Conservation (phyloP, 2,329 filamentous ascomycete species). For the Fusarium decemcellulare region DNA sequence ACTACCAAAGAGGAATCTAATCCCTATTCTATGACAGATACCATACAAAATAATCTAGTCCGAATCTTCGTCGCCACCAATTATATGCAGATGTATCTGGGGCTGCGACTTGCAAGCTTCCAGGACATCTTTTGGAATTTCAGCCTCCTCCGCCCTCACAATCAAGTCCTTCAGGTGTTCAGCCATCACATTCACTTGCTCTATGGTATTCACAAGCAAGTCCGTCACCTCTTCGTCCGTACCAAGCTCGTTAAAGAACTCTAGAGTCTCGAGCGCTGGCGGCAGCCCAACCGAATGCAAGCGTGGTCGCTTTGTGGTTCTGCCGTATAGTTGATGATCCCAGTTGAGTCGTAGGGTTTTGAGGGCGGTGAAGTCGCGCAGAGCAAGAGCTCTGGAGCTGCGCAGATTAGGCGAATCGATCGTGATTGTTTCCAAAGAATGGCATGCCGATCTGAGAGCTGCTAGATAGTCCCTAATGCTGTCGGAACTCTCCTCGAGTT, state of each 20-base stretch:
- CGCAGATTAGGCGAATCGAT: slow-evolving; percentile 60
- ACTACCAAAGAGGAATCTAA: no score
- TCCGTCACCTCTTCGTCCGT: slow-evolving; percentile 64
- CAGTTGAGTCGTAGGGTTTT: slow-evolving; percentile 59
- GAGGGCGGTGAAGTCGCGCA: slow-evolving; percentile 60
- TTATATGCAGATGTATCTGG: slow-evolving; percentile 52
- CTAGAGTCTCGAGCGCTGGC: slow-evolving; percentile 60
- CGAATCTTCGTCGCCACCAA: slow-evolving; percentile 40
- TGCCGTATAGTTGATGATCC: slow-evolving; percentile 65
- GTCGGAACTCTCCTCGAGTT: slow-evolving; percentile 63
- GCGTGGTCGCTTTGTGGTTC: slow-evolving; percentile 59
- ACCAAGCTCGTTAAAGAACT: slow-evolving; percentile 62
- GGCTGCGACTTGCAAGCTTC: slow-evolving; percentile 53
- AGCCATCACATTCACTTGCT: slow-evolving; percentile 55
- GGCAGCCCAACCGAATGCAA: slow-evolving; percentile 63
- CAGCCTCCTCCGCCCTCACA: slow-evolving; percentile 52
- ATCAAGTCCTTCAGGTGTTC: slow-evolving; percentile 56
- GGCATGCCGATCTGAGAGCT: slow-evolving; percentile 57
- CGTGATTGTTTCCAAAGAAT: slow-evolving; percentile 60
- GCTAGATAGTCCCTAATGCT: slow-evolving; percentile 63
- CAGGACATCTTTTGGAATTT: slow-evolving; percentile 52
- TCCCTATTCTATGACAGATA: no score
- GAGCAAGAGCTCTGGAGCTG: slow-evolving; percentile 57
- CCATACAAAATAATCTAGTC: not conserved
- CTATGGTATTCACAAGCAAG: slow-evolving; percentile 57